Evolutionary conservation across 192 early-diverging fungal species (phyloP), one percentile per base, ranked within the genome.

Genomic region (Rhizophagus clarus): DNA sequence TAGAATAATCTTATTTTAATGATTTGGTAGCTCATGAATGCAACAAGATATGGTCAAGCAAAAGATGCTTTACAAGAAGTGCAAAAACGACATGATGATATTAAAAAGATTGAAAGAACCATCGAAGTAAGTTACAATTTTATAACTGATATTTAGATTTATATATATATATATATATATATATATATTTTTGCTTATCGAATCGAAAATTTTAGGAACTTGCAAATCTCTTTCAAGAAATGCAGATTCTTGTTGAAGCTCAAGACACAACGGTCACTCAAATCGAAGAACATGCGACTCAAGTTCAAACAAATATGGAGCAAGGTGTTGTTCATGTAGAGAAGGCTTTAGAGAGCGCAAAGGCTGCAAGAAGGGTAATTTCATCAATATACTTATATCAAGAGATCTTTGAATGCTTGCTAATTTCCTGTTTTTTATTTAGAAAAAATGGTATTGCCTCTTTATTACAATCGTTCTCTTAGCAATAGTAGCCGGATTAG

Each of bases 101-200:
- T 97, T 69, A 88, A 95, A 77, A 91, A 92, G 85, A 96, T 97
- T 81, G 96, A 97, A 85, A 92, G 90, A 81, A 94, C 92, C 20
- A 95, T 96, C 81, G 79, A 95, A 73, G 94, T 94, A 87, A 76
- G 86, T 85, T 20, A 24, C 10, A 2, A 61, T 24, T 37, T 28
- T 51, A 20, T 10, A 17, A 40, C 40, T 67, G 45, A 56, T 73
- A 47, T 28, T 72, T 14, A 31, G 2, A 9, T n/a, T 12, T n/a
- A n/a, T n/a, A n/a, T n/a, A n/a, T n/a, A n/a, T n/a, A 34, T 34
- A 34, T 40, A 8, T 7, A 8, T 40, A 32, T 40, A 8, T 7
- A 8, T 37, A 0, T 37, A 4, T 51, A 31, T 31, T 56, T 20
- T 56, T 51, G 17, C 37, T 56, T 20, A 26, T 31, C 4, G 4